phyloP scores from a whole-genome alignment of 495 filamentous ascomycete genomes.

The Bathelium albidoporum region DNA sequence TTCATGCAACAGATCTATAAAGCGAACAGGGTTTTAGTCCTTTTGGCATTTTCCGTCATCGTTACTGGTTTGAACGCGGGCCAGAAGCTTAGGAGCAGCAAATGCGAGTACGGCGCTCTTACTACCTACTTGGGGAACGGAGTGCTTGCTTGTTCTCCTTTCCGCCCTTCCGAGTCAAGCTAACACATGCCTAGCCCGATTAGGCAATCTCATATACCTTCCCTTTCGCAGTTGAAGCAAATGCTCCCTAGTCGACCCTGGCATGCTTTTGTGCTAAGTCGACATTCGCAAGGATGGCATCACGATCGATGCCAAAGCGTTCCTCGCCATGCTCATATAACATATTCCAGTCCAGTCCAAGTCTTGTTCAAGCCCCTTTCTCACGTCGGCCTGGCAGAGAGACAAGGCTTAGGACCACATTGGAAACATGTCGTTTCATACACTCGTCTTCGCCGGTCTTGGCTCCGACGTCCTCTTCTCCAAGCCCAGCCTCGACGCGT shows the following conservation, averaged over 20 bases:
- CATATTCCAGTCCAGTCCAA: neutral
- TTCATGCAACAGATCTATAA: constrained; percentile 4
- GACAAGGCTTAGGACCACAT: constrained; percentile 3
- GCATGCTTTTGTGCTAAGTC: constrained; percentile 2
- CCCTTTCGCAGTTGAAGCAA: neutral
- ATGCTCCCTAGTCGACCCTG: neutral
- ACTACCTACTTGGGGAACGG: constrained; percentile 4
- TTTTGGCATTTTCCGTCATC: neutral
- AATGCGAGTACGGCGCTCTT: neutral
- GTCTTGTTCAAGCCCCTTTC: neutral
- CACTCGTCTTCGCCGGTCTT: constrained; percentile 1
- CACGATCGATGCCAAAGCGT: neutral
- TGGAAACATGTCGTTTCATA: constrained; percentile 1
- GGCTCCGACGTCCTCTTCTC: constrained; percentile 4
- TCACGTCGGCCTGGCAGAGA: constrained; percentile 1
- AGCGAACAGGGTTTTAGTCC: neutral
- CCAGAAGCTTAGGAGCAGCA: neutral
- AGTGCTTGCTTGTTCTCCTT: constrained; percentile 1
- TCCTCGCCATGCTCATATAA: constrained; percentile 1
- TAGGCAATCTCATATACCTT: constrained; percentile 2
- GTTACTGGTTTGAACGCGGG: neutral
- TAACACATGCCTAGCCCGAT: neutral
- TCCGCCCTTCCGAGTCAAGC: neutral
- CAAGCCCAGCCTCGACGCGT: constrained; percentile 2
- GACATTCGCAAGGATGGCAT: neutral